Evolutionary conservation across 257 asterid species (phyloP), one percentile per base, ranked within the genome.

Genomic region (Nyctanthes arbortristis): DNA sequence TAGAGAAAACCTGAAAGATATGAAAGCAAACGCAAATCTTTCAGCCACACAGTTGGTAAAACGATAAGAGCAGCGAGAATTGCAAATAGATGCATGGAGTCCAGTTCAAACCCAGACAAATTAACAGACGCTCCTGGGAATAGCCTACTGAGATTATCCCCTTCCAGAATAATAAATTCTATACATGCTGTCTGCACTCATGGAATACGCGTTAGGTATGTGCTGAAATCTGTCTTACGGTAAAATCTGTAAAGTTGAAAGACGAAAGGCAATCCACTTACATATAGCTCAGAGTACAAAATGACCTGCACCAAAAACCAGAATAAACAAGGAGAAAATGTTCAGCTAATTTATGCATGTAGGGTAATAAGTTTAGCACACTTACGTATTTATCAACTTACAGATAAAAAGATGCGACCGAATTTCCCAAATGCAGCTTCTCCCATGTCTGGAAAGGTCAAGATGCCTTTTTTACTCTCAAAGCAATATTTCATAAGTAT

Each of bases 341-440:
- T 54, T 71, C 70, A 65, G 29, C 29, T 20, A 4, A 43, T 16
- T 43, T 4, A 43, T 14, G 52, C 52, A 7, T n/a, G n/a, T n/a
- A n/a, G n/a, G n/a, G n/a, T 52, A 52, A 52, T 18, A 49, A 49
- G 29, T 49, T 49, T 22, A 18, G 7, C 58, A 52, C 9, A 20
- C 20, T 20, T 20, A 52, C 13, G 3, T 7, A 2, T 22, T 30
- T 22, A 71, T 63, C 22, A 68, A 81, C 85, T 80, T 84, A 91
- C 93, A 74, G 96, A 91, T 66, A 89, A 74, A n/a, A 89, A n/a
- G 65, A 91, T 72, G 37, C 97, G 90, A 18, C 97, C 96, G 12
- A 37, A 75, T 71, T 72, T 89, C 56, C 97, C 97, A 71, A 87
- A 87, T 43, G 97, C 97, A 57, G 96, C 97, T 77, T 85, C 89